Evolutionary conservation across 169 alveolate species (phyloP), one percentile per base, ranked within the genome.

Genomic region (Plasmodium berghei): DNA sequence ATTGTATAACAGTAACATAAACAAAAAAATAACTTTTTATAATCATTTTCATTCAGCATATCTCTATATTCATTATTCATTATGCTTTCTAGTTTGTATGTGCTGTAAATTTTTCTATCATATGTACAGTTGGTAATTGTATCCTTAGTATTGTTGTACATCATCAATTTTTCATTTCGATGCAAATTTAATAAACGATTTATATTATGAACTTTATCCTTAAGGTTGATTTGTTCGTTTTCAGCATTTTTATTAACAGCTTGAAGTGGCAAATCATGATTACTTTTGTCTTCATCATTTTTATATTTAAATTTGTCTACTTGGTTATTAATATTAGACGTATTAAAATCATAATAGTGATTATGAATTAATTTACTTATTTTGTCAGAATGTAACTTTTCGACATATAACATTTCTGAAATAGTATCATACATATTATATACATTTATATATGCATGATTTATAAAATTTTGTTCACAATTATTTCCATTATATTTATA

Each of bases 1-100:
- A 46, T 56, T 48, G 40, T 74, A 48, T 42, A 74, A 42, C 69
- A 46, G 48, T 74, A 74, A 56, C 88, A 62, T 69, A 74, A 55
- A 26, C 24, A 48, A 46, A 74, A 74, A 74, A 62, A 22, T 62
- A 74, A 56, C n/a, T 58, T 16, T 42, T 26, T 70, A 55, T 70
- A 20, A 14, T 12, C 18, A 12, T 59, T 20, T 40, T 10, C 8
- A 12, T 40, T 59, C 24, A 24, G 1, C 18, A 16, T 12, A 26
- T 24, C 20, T 16, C 40, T 58, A 22, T 1, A 26, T 18, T 16
- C 64, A 22, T 70, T 24, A 45, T 52, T 52, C 42, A 34, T 34
- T 34, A 4, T 34, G 42, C 3, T 34, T 34, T 34, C 42, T 34
- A 34, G 6, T 34, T 4, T 34, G 42, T 3, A 4, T 34, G 42